Conservation (phyloP, 2,329 filamentous ascomycete genomes). For the Elsinoe australis region DNA sequence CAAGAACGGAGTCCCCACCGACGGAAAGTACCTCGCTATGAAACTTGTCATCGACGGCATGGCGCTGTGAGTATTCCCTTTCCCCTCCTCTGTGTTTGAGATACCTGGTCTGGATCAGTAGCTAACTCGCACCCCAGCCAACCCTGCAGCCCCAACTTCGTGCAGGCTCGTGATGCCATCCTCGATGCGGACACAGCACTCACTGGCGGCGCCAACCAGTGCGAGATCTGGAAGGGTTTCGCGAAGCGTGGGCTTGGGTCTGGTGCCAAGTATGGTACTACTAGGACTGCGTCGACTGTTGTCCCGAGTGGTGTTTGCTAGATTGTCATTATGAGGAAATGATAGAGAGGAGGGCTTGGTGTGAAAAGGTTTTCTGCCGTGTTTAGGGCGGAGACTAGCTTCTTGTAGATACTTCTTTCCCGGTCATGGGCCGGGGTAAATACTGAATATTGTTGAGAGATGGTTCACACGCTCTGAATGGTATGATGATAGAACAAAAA, state of each 20-base stretch:
- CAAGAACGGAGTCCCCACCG: conserved; percentile 42
- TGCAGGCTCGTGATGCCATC: conserved; percentile 49
- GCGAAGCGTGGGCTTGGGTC: conserved; percentile 50
- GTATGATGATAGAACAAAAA: too few species aligned
- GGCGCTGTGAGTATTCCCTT: conserved; percentile 34
- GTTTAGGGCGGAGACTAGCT: too few species aligned
- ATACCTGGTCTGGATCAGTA: too few species aligned
- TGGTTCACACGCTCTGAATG: too few species aligned
- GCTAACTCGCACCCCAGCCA: too few species aligned
- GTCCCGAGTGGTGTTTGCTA: conserved; percentile 8
- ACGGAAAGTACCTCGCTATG: conserved; percentile 47
- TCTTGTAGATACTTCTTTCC: not conserved
- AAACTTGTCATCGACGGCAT: conserved; percentile 48
- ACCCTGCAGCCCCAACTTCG: conserved; percentile 50
- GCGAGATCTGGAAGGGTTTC: conserved; percentile 49
- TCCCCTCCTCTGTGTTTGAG: not conserved
- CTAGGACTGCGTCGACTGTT: not conserved
- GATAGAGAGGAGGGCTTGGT: too few species aligned
- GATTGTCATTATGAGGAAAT: too few species aligned
- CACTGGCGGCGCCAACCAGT: conserved; percentile 45
- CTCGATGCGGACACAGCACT: conserved; percentile 48
- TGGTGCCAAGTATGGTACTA: not conserved
- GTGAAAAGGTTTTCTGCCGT: too few species aligned
- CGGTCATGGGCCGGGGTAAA: too few species aligned
- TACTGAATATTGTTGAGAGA: too few species aligned